Conservation (phyloP, 1,284 basidiomycete species). For the Xerocomus tenax region DNA sequence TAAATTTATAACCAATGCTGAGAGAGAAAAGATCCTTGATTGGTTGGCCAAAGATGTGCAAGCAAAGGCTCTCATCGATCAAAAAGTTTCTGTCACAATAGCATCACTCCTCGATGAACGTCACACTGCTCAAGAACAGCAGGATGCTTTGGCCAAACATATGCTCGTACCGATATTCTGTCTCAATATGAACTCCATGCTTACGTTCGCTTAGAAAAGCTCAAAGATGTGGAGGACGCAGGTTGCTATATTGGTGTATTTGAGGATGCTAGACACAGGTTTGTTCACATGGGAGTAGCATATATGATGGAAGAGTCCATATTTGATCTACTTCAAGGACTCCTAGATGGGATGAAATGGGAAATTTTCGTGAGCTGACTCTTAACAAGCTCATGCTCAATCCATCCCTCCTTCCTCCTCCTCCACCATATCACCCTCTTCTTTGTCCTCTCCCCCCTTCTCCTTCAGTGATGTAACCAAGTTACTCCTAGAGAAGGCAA, state of each 20-base stretch:
- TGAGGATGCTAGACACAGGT: not conserved
- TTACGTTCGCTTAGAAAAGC: not conserved
- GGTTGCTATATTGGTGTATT: not conserved
- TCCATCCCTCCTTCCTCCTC: too few species aligned
- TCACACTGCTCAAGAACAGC: not conserved
- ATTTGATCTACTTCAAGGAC: conserved; percentile 3
- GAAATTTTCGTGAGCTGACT: too few species aligned
- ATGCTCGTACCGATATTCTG: not conserved
- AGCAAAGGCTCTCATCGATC: not conserved
- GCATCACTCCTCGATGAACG: accelerated
- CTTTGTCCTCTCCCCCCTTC: too few species aligned
- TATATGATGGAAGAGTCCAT: not conserved
- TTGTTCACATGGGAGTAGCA: not conserved
- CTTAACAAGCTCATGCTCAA: too few species aligned
- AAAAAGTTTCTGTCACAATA: not conserved
- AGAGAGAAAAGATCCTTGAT: not conserved
- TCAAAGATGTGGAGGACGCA: not conserved
- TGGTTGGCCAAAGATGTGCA: not conserved
- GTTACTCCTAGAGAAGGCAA: too few species aligned
- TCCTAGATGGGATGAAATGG: not conserved
- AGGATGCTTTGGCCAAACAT: not conserved
- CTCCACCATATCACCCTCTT: too few species aligned
- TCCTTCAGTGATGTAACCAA: too few species aligned
- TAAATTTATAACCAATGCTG: accelerated
- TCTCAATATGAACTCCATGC: not conserved